Conservation (phyloP, 2,329 filamentous ascomycete genomes). For the Emmonsiellopsis sp. region DNA sequence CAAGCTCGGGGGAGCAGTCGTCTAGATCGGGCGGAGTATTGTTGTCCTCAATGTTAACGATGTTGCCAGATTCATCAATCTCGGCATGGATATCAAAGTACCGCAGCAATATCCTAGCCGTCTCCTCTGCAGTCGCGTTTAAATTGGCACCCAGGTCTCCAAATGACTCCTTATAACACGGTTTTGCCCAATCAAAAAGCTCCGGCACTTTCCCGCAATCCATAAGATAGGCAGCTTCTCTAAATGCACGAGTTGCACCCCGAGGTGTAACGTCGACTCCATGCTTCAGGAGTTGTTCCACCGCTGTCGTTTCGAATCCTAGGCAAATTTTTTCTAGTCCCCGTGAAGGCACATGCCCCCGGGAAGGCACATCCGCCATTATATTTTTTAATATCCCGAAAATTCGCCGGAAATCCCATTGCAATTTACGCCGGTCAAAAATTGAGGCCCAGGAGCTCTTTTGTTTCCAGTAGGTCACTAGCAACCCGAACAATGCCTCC, state of each 20-base stretch:
- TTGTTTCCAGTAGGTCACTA: not conserved
- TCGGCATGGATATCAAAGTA: not conserved
- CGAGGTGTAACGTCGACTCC: not conserved
- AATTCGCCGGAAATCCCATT: too few species aligned
- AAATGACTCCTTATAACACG: not conserved
- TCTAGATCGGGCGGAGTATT: not conserved
- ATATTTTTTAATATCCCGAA: too few species aligned
- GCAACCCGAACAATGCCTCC: too few species aligned
- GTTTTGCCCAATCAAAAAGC: not conserved
- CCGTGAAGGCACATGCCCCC: too few species aligned
- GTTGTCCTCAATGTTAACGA: not conserved
- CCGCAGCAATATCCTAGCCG: not conserved
- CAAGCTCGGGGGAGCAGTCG: not conserved
- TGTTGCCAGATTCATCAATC: not conserved
- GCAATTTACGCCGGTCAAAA: too few species aligned
- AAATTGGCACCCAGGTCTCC: not conserved
- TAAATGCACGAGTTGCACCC: not conserved
- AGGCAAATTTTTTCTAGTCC: not conserved
- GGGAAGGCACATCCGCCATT: too few species aligned
- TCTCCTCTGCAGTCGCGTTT: not conserved
- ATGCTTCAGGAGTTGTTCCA: conserved; percentile 7
- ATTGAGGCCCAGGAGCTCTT: not conserved
- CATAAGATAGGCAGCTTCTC: not conserved
- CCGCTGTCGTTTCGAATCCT: not conserved
- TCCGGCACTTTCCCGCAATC: not conserved